phyloP scores from a whole-genome alignment of 495 filamentous ascomycete genomes.

The Chaetomium fimeti region DNA sequence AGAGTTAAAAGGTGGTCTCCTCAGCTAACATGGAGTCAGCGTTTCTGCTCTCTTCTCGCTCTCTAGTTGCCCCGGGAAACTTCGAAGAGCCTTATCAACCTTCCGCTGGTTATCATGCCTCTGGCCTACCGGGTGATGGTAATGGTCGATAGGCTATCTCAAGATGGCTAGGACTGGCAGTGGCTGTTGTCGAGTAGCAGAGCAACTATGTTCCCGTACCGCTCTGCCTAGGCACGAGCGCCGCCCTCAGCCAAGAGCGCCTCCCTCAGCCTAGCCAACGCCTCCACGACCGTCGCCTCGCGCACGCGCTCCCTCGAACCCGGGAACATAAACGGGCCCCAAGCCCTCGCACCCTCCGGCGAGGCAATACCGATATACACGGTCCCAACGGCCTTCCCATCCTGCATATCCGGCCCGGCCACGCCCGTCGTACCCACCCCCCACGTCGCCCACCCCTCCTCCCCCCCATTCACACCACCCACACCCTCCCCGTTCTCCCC shows the following conservation, averaged over 20 bases:
- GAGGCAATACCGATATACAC: constrained; percentile 33
- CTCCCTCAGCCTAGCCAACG: constrained; percentile 26
- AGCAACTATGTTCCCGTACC: too few relatives aligned
- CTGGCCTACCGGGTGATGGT: too few relatives aligned
- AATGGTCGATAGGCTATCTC: too few relatives aligned
- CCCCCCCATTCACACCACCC: background rate
- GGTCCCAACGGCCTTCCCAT: constrained; percentile 32
- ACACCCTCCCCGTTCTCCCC: background rate
- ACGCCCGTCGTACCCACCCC: constrained; percentile 38
- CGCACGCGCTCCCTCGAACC: constrained; percentile 30
- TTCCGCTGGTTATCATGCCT: too few relatives aligned
- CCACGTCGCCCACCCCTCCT: constrained; percentile 30
- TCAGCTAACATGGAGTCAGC: too few relatives aligned
- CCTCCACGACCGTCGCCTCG: constrained; percentile 31
- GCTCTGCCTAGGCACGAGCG: too few relatives aligned
- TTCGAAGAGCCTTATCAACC: too few relatives aligned
- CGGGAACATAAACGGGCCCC: constrained; percentile 33
- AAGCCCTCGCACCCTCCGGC: constrained; percentile 14
- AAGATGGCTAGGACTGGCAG: too few relatives aligned
- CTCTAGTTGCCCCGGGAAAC: too few relatives aligned
- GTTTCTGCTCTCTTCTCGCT: too few relatives aligned
- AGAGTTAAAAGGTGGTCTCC: too few relatives aligned
- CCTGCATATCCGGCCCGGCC: constrained; percentile 32
- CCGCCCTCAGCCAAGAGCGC: background rate
- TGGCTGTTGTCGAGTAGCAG: too few relatives aligned